These are phyloP conservation scores for Ceratocystis lukuohia DNA, from an alignment of 2,329 filamentous ascomycete species.

Conservation along the genomic window DNA sequence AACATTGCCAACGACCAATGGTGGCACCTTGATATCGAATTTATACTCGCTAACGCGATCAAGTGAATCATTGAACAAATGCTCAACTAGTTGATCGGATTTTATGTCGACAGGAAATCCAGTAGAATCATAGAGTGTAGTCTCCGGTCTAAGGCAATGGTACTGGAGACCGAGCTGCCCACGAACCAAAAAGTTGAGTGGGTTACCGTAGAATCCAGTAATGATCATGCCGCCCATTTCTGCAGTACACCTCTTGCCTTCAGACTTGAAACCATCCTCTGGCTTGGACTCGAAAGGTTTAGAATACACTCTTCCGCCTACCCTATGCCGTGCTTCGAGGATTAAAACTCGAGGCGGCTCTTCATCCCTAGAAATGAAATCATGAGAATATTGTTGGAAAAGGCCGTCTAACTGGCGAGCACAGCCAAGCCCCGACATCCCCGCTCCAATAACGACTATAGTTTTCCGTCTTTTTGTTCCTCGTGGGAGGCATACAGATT, in stretches of 20 bases:
- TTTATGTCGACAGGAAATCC: conserved; percentile 63
- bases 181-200: conserved; percentile 77
- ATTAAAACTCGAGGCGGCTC: conserved; percentile 61
- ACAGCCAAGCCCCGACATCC: conserved; percentile 85
- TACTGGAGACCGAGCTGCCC: conserved; percentile 81
- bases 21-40: conserved; percentile 55
- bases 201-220: conserved; percentile 94
- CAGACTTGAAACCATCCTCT: conserved; percentile 32
- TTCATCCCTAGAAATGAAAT: conserved; percentile 51
- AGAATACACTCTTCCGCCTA: conserved; percentile 90
- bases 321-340: conserved; percentile 71
- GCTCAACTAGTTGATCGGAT: conserved; percentile 73
- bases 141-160: conserved; percentile 63
- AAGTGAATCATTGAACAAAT: conserved; percentile 85
- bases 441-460: conserved; percentile 78
- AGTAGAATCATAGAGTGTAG: conserved; percentile 78
- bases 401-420: conserved; percentile 83
- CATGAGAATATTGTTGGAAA: conserved; percentile 63
- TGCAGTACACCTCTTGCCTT: conserved; percentile 58
- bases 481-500: conserved; percentile 41
- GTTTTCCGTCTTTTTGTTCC: conserved; percentile 47
- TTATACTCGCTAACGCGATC: conserved; percentile 87
- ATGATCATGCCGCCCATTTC: conserved; percentile 99
- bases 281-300: conserved; percentile 49
- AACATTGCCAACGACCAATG: conserved; percentile 68